phyloP scores from a whole-genome alignment of 192 early-diverging fungal species.

The Rhizophagus prolifer region DNA sequence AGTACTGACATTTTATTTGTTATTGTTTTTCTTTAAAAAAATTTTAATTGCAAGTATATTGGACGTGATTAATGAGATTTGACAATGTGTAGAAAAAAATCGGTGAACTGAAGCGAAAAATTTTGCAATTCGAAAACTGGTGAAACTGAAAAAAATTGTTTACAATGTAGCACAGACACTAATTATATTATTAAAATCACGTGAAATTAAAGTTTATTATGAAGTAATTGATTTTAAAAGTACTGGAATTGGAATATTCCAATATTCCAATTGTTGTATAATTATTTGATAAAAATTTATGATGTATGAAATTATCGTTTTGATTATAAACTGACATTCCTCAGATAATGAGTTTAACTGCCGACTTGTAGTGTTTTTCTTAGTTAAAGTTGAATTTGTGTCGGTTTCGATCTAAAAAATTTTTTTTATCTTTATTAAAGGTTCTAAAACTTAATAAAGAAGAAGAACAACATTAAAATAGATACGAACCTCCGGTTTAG shows the following conservation, averaged over 20 bases:
- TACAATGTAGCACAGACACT: not conserved
- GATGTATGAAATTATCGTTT: not conserved
- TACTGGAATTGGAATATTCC: not conserved
- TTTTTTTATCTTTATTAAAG: not conserved
- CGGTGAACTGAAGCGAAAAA: not conserved
- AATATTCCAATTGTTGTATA: not conserved
- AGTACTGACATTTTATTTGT: conserved; percentile 22
- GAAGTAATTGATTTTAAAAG: not conserved
- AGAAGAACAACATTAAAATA: not conserved
- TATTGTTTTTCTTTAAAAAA: not conserved
- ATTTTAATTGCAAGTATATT: not conserved
- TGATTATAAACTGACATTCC: not conserved
- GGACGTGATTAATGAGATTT: not conserved
- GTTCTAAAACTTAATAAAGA: not conserved
- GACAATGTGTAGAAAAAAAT: not conserved
- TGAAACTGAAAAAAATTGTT: not conserved
- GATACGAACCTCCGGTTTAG: not conserved
- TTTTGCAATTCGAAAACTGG: not conserved
- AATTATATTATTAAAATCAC: not conserved
- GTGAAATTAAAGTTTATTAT: not conserved
- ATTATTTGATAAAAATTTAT: not conserved
- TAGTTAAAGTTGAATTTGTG: not conserved
- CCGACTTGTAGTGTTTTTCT: not conserved
- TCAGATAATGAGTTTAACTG: not conserved
- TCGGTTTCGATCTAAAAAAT: not conserved